Base-by-base conservation (phyloP, 768 basidiomycete genomes). In the Lactifluus piperatus region DNA sequence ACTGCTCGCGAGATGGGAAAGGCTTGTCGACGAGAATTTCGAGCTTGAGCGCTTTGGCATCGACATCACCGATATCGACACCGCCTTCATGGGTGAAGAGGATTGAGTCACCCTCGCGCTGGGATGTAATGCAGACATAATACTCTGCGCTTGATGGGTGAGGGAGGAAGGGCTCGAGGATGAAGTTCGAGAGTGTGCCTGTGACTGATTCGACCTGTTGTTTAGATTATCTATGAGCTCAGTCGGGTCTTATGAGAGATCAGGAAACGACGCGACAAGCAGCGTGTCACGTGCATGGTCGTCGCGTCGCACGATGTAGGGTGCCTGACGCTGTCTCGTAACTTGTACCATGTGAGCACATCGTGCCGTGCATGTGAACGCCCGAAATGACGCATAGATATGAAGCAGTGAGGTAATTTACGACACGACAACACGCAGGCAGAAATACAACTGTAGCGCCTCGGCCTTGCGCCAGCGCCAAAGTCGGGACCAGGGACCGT, bases 1-100 rank as follows among this genome's bases (percentile, higher is more conserved):
- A 82, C 54, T 76, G 75, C 55, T 86, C 81, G 68, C 93, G 88
- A 2, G 85, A 79, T 41, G 95, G 97, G 83, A 97, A 97, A 29
- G 73, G 75, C 48, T 81, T 73, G 66, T 75, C 73, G 67, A 97
- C 90, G 45, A 88, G 85, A 65, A 98, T 75, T 67, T 85, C 79
- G 62, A 99, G 85, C 65, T 87, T 87, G 68, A 94, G 84, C 2
- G 95, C 94, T 74, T 99, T 97, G 65, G 93, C 87, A 67, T 99
- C 94, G 70, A 98, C 97, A 73, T 99, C 94, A 63, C 97, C 97
- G 64, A 97, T 86, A 67, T 99, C 97, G 51, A 99, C 93, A 79
- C 97, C 97, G 64, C 97, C 97, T 70, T 97, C 94, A 73, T 97
- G 94, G 32, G 94, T 97, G 82, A 98, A 99, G 71, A 98, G 90